A percentile compares a stretch with the other conserved stretches of the same genome.
Conservation (phyloP, 192 early-diverging fungal genomes). For the Cladochytrium replicatum region DNA sequence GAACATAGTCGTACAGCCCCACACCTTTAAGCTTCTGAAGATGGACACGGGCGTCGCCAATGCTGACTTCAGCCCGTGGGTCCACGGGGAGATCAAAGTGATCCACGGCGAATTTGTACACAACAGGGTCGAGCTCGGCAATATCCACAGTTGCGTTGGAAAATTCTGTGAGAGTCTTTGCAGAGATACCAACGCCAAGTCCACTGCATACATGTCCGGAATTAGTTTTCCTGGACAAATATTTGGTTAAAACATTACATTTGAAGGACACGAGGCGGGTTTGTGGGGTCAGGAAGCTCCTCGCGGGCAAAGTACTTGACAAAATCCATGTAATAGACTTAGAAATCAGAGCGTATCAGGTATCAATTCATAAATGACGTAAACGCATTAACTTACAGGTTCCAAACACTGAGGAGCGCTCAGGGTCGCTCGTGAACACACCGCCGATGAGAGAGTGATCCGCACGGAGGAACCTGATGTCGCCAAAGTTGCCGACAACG, state of each 20-base stretch:
- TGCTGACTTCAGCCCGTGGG: constrained; percentile 33
- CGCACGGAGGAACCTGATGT: constrained; percentile 65
- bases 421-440: too few relatives aligned
- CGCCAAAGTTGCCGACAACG: constrained; percentile 36
- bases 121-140: constrained; percentile 74
- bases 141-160: constrained; percentile 59
- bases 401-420: too few relatives aligned
- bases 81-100: constrained; percentile 62
- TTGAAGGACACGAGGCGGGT: too few relatives aligned
- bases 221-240: neutral
- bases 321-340: constrained; percentile 1
- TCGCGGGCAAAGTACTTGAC: neutral
- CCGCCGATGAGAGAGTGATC: constrained; percentile 87
- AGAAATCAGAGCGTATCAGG: neutral
- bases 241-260: too few relatives aligned
- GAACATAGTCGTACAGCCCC: constrained; percentile 65
- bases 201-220: constrained; percentile 45
- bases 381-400: too few relatives aligned
- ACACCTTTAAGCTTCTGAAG: constrained; percentile 53
- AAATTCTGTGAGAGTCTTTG: constrained; percentile 51
- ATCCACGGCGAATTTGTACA: constrained; percentile 54
- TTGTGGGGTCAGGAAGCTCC: too few relatives aligned
- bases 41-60: constrained; percentile 68
- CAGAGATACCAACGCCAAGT: constrained; percentile 71
- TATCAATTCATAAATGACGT: neutral